Base-by-base conservation (phyloP, 2,329 filamentous ascomycete genomes). In the Didymella pinodella region DNA sequence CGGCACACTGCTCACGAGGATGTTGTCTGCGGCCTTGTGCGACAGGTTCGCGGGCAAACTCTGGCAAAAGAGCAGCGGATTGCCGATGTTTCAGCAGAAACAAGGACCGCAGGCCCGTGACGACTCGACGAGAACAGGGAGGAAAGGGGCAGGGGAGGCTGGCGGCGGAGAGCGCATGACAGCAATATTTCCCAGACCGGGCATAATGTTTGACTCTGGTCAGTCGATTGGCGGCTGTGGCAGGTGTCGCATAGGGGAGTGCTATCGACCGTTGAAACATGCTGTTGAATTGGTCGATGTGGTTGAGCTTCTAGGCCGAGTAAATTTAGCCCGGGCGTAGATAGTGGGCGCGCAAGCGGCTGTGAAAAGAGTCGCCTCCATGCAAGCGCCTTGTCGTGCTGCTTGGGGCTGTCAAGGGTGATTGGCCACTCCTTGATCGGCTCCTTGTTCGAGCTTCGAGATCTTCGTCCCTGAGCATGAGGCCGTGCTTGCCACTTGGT, bases 241-340 rank as follows among this genome's bases (percentile, higher is more conserved):
- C 36, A 26, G 47, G 26, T 32, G 34, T 48, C n/a, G 47, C 51
- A 51, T 48, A 56, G 48, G 57, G 57, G 43, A 52, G 34, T 34
- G 28, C 51, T 47, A 55, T 55, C 29, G 51, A 59, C 48, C 41
- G 59, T 69, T 68, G 68, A 68, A 67, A 69, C 66, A 41, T 59
- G 57, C 51, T 49, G 50, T 48, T 57, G 41, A 59, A 57, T 57
- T 47, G 54, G 54, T 50, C 32, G 47, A 31, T 12, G 49, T 51
- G 54, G 56, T 51, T 60, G 57, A 53, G 49, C 54, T 50, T 46
- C 57, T 54, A 53, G 53, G 46, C 46, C 48, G 63, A 63, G 63
- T 67, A 70, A 66, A 69, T 69, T 70, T 68, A 66, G 65, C 66
- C 62, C 58, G 61, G 61, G 61, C 63, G 62, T 58, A 47, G 55